Evolutionary conservation across 768 basidiomycete genomes (phyloP), one percentile per base, ranked within the genome.

Genomic region (Lentinula raphanica): DNA sequence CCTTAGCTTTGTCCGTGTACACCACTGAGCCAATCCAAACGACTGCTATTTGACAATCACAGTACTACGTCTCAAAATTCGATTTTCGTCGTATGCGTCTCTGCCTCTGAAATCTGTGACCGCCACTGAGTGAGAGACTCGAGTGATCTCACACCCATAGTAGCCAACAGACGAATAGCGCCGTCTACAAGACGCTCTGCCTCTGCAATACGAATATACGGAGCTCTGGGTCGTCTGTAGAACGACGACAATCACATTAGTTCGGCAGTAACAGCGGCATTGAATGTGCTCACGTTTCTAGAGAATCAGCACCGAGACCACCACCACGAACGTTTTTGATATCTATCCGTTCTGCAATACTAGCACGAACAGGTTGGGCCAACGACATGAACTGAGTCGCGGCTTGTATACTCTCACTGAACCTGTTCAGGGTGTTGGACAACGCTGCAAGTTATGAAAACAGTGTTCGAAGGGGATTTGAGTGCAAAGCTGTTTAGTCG

Each of bases 341-440:
- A 17, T n/a, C 1, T 2, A 40, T 40, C 7, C n/a, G n/a, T n/a
- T 49, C 11, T 49, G 29, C 23, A 19, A 23, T 3, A 3, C 13
- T 11, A 19, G 5, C 21, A 49, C n/a, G 3, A 5, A 2, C 49
- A 31, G 28, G 49, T 49, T 9, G 32, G 25, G 32, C 28, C 28
- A 49, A 28, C 3, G 32, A 28, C 28, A 28, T 80, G 80, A 99
- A 98, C 42, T 79, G 74, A 58, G 96, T 89, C 7, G 94, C 90
- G 9, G 87, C 84, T 44, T 87, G 80, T n/a, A 98, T 73, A 60
- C 88, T 90, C 76, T 98, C 97, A 65, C 84, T 86, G 64, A 98
- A 90, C 35, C 96, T 83, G 71, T 95, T 89, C 3, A 98, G 75
- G 0, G 95, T 97, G 69, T 98, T 98, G 70, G 98, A 82, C 31